Conservation (phyloP, 257 asterid species). For the Nicotiana paniculata region DNA sequence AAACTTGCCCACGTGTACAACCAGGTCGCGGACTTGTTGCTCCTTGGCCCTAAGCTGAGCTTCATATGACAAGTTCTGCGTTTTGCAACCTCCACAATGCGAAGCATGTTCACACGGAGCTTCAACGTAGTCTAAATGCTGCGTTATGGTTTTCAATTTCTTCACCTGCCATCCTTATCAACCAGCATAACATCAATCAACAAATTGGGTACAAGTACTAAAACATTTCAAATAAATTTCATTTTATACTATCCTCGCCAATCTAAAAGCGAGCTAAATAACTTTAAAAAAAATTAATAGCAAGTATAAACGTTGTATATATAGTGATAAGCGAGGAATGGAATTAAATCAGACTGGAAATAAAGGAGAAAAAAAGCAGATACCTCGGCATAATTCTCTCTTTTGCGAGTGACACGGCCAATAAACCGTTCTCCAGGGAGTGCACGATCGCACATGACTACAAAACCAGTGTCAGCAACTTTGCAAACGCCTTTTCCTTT, state of each 20-base stretch:
- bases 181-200: constrained; percentile 1
- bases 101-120: constrained; percentile 92
- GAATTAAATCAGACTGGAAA: background rate
- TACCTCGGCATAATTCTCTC: constrained; percentile 78
- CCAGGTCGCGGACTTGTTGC: constrained; percentile 73
- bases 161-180: constrained; percentile 51
- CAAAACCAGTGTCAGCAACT: constrained; percentile 69
- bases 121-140: constrained; percentile 68
- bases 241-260: background rate
- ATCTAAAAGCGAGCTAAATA: background rate
- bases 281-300: background rate
- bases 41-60: constrained; percentile 85
- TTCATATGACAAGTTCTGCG: constrained; percentile 73
- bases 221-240: background rate
- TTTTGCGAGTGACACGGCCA: constrained; percentile 78
- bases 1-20: constrained; percentile 75
- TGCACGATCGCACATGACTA: constrained; percentile 87
- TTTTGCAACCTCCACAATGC: constrained; percentile 94
- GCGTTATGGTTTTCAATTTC: constrained; percentile 65
- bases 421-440: constrained; percentile 88
- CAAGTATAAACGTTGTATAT: background rate
- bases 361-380: background rate
- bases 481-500: constrained; percentile 91
- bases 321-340: too few species aligned
- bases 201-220: background rate